Percentiles rank a stretch among this genome's conserved stretches.
phyloP scores from a whole-genome alignment of 2,329 filamentous ascomycete species.

The Lojkania enalia region DNA sequence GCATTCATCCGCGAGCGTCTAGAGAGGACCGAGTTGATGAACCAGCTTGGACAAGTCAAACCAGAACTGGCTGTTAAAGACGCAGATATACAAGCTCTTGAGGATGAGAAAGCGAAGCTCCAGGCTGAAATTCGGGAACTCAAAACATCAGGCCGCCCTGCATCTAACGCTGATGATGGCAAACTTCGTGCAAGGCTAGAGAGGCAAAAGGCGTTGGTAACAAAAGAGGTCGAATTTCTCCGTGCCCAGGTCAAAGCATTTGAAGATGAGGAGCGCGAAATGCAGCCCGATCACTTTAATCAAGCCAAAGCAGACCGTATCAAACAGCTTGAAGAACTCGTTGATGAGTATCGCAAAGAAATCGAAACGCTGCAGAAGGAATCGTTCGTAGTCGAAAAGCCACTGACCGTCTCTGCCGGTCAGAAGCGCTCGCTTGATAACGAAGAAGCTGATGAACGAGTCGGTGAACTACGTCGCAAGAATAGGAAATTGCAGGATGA shows the following conservation, averaged over 20 bases:
- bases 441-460: constrained; percentile 65
- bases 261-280: constrained; percentile 83
- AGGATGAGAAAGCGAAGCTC: constrained; percentile 69
- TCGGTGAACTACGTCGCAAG: constrained; percentile 84
- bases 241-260: constrained; percentile 87
- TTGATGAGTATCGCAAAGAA: constrained; percentile 85
- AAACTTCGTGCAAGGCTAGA: constrained; percentile 76
- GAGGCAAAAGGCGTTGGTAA: constrained; percentile 78
- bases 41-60: constrained; percentile 76
- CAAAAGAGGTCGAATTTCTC: constrained; percentile 93
- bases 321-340: constrained; percentile 78
- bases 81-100: constrained; percentile 70
- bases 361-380: constrained; percentile 74
- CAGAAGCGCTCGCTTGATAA: constrained; percentile 67
- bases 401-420: constrained; percentile 49
- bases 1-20: constrained; percentile 82
- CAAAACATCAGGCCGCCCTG: constrained; percentile 54
- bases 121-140: constrained; percentile 71
- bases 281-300: constrained; percentile 79
- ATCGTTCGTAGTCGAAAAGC: constrained; percentile 67
- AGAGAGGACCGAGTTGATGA: constrained; percentile 76
- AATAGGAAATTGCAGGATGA: constrained; percentile 84
- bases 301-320: constrained; percentile 74
- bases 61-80: constrained; percentile 79
- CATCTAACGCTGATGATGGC: constrained; percentile 56